Evolutionary conservation across 2,329 filamentous ascomycete genomes (phyloP).

Genomic region (Ceratocystis cubensis): DNA sequence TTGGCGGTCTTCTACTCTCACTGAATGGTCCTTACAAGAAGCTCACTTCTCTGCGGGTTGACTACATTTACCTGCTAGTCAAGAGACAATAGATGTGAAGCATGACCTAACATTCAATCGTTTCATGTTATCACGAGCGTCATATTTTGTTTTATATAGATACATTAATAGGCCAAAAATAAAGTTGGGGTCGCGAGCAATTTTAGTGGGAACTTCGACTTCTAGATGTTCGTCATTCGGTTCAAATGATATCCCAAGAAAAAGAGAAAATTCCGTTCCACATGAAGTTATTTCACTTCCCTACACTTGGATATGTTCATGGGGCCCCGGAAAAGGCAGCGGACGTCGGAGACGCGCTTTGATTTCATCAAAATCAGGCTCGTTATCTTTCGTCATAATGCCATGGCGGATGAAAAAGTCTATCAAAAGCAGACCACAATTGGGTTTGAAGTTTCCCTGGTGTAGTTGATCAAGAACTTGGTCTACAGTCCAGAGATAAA

Average conservation of each 20-base stretch:
- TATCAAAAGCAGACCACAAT: constrained; percentile 70
- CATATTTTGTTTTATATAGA: constrained; percentile 18
- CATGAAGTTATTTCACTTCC: constrained; percentile 18
- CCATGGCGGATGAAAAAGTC: constrained; percentile 86
- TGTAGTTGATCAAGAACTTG: constrained; percentile 59
- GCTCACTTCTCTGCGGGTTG: constrained; percentile 78
- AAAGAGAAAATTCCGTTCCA: constrained; percentile 9
- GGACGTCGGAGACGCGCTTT: constrained; percentile 60
- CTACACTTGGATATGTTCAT: constrained; percentile 24
- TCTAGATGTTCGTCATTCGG: constrained; percentile 1
- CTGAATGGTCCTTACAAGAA: constrained; percentile 94
- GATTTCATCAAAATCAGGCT: constrained; percentile 67
- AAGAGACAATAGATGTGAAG: constrained; percentile 50
- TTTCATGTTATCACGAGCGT: constrained; percentile 18
- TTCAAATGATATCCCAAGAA: constrained; percentile 6
- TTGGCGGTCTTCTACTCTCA: constrained; percentile 80
- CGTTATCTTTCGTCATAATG: constrained; percentile 64
- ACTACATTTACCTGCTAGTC: constrained; percentile 82
- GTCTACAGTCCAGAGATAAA: constrained; percentile 64
- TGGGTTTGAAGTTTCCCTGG: constrained; percentile 76
- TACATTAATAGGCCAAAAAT: constrained; percentile 4
- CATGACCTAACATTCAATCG: background rate
- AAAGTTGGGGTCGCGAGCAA: constrained; percentile 6
- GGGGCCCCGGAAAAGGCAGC: constrained; percentile 66
- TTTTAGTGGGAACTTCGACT: background rate